phyloP scores from a whole-genome alignment of 2,329 filamentous ascomycete genomes.

The Chaetomiaceae sp. region DNA sequence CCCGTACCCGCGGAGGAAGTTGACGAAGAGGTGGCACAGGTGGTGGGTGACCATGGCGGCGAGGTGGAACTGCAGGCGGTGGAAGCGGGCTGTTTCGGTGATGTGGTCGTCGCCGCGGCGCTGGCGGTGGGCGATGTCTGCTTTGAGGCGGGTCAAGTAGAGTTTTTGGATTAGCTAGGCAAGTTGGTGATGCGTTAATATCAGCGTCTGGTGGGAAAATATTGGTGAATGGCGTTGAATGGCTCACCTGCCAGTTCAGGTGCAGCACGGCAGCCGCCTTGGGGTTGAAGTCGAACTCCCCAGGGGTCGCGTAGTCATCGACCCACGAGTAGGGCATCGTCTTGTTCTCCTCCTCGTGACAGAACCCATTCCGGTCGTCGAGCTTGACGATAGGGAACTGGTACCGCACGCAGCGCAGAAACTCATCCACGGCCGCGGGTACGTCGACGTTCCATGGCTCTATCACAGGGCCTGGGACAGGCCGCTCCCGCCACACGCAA shows the following conservation, averaged over 20 bases:
- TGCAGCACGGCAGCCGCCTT: conserved; percentile 21
- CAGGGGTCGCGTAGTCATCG: conserved; percentile 11
- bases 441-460: conserved; percentile 9
- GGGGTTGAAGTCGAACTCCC: conserved; percentile 17
- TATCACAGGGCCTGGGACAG: background rate
- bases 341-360: conserved; percentile 12
- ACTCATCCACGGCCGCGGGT: conserved; percentile 14
- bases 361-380: conserved; percentile 21
- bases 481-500: conserved; percentile 16
- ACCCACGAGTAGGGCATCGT: conserved; percentile 7
- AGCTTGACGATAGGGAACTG: conserved; percentile 21
- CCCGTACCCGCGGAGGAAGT: conserved; percentile 16
- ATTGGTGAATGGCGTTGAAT: background rate
- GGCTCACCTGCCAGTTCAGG: conserved; percentile 16
- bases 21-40: conserved; percentile 23
- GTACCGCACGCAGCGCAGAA: conserved; percentile 20
- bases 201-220: background rate
- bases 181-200: background rate
- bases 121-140: conserved; percentile 16
- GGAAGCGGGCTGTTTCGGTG: conserved; percentile 14
- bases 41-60: conserved; percentile 22
- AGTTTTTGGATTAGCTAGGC: conserved; percentile 20
- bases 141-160: conserved; percentile 22
- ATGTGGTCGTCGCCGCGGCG: conserved; percentile 7
- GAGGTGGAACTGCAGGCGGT: conserved; percentile 22